Evolutionary conservation across 129 eudicot species (phyloP), one percentile per base, ranked within the genome.

Genomic region (Dittrichia graveolens): DNA sequence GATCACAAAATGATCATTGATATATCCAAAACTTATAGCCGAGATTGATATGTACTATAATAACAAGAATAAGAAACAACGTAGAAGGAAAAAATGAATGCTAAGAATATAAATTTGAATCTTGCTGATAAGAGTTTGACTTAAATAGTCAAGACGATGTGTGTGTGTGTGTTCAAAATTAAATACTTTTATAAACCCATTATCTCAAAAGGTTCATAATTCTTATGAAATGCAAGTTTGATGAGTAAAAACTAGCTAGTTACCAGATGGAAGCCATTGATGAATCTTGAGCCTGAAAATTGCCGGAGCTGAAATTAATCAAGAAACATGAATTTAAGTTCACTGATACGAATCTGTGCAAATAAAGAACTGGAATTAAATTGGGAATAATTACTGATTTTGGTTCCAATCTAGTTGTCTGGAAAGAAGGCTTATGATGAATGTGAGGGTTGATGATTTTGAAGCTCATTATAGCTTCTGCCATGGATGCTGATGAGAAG

Each of bases 381-480:
- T 0, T 55, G 9, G 47, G 48, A 35, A 59, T 31, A 15, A 5
- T 72, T 70, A 85, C 87, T 67, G 82, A n/a, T 63, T 69, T 83
- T 44, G 81, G 24, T 42, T 81, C 79, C 18, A 74, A 41, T 79
- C 81, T 85, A 35, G 82, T 69, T 55, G 86, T 37, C 12, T 8
- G 80, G 18, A 78, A 38, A 60, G 83, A 77, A 63, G 67, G 75
- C 48, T 48, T 47, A 12, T 61, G 66, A 56, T 71, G 81, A 43
- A 77, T 55, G 37, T 57, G 48, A 62, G 95, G 85, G 56, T 78
- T 91, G 65, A 81, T 67, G 41, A 82, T 57, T 19, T 81, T 75
- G 82, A 88, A 88, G 71, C 82, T 85, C 87, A 84, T 83, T 56
- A 85, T 69, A 74, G 91, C 82, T 76, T 87, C 86, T 49, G 88